Conservation (phyloP, 257 asterid species). For the Solanum sejunctum region DNA sequence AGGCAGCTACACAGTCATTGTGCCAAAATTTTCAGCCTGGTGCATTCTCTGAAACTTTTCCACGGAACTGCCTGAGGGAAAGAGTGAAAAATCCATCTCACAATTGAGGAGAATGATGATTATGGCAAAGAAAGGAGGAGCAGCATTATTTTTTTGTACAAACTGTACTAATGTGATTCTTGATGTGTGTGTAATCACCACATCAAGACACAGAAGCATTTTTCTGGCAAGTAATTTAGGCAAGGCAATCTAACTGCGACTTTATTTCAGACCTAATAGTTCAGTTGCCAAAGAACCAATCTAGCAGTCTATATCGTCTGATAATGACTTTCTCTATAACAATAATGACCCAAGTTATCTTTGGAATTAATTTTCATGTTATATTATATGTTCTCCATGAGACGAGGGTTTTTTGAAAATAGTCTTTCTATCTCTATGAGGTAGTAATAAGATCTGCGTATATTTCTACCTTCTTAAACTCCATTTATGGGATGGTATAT, state of each 20-base stretch:
- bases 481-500: too few relatives aligned
- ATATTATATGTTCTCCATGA: not conserved
- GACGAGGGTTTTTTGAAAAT: too few relatives aligned
- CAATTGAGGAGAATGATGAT: not conserved
- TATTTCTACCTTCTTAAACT: too few relatives aligned
- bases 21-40: slow-evolving; percentile 33
- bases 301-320: not conserved
- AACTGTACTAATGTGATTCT: not conserved
- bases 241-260: not conserved
- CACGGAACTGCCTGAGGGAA: not conserved
- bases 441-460: too few relatives aligned
- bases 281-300: not conserved
- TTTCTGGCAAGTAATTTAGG: not conserved
- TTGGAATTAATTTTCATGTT: not conserved
- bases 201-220: not conserved
- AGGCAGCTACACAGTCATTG: slow-evolving; percentile 46
- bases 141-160: not conserved
- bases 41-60: slow-evolving; percentile 24
- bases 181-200: not conserved
- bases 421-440: too few relatives aligned
- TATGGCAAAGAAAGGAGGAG: not conserved
- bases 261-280: not conserved
- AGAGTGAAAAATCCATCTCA: not conserved
- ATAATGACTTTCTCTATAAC: not conserved
- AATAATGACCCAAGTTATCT: not conserved